phyloP scores from a whole-genome alignment of 306 rosid species.

The Vachellia pachyceras region DNA sequence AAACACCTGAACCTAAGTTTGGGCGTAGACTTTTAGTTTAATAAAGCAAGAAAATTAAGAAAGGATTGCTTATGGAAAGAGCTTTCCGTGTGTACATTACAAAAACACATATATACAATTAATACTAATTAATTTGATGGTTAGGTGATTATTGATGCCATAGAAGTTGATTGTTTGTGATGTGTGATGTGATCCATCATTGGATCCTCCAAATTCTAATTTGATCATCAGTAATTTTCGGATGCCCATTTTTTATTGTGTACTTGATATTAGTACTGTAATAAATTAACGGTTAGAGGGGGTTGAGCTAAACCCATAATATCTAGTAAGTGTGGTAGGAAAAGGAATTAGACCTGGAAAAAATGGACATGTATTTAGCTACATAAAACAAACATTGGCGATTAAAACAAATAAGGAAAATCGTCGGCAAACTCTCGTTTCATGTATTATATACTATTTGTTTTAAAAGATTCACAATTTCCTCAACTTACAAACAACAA shows the following conservation, averaged over 20 bases:
- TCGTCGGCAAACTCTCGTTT: no score
- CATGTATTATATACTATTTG: not conserved
- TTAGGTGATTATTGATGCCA: not conserved
- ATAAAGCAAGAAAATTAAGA: not conserved
- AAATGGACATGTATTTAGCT: not conserved
- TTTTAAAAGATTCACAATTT: not conserved
- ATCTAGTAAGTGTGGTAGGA: not conserved
- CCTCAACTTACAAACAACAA: not conserved
- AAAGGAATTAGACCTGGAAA: not conserved
- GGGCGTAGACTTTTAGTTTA: not conserved
- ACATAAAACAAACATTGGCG: not conserved
- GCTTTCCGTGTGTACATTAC: not conserved
- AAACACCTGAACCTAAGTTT: not conserved
- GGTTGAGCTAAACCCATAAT: not conserved
- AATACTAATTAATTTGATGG: not conserved
- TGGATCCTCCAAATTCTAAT: not conserved
- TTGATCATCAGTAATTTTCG: no score
- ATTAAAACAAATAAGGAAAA: not conserved
- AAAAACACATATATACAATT: not conserved
- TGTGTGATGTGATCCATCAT: slow-evolving; percentile 2
- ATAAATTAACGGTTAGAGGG: not conserved
- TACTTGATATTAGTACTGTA: not conserved
- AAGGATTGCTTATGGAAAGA: not conserved
- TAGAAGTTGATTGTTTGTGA: slow-evolving; percentile 3
- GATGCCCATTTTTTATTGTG: not conserved